These are phyloP conservation scores for Lathyrus oleraceus DNA, from an alignment of 306 rosid species.

Conservation along the genomic window DNA sequence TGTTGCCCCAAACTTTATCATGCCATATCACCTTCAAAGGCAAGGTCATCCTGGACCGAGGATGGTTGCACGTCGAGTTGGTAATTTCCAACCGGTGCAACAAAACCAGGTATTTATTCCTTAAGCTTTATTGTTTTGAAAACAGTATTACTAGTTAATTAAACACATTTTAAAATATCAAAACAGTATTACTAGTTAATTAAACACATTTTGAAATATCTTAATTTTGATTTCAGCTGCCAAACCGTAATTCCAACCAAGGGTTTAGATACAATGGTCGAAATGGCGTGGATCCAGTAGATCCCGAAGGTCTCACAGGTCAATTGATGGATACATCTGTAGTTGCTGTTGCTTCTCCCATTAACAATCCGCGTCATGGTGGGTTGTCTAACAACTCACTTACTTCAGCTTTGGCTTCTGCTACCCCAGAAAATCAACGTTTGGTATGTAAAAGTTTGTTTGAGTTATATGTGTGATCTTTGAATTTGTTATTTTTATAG, in stretches of 20 bases:
- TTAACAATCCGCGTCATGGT: slow-evolving; percentile 48
- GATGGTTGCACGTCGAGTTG: slow-evolving; percentile 55
- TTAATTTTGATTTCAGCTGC: slow-evolving; percentile 41
- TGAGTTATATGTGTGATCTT: no score
- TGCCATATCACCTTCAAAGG: slow-evolving; percentile 75
- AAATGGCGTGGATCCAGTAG: slow-evolving; percentile 56
- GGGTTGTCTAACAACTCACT: slow-evolving; percentile 49
- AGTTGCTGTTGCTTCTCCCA: slow-evolving; percentile 43
- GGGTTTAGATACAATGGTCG: slow-evolving; percentile 55
- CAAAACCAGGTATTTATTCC: slow-evolving; percentile 60
- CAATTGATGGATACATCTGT: slow-evolving; percentile 50
- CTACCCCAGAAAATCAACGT: slow-evolving; percentile 66
- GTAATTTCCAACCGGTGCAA: slow-evolving; percentile 55
- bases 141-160: not conserved
- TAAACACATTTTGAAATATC: not conserved
- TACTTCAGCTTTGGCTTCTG: slow-evolving; percentile 76
- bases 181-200: not conserved
- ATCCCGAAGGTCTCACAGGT: slow-evolving; percentile 50
- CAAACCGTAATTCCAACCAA: slow-evolving; percentile 62
- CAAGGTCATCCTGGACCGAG: slow-evolving; percentile 71
- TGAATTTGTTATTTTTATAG: not conserved
- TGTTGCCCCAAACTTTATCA: slow-evolving; percentile 62
- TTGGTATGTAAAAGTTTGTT: slow-evolving; percentile 44
- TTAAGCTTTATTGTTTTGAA: not conserved
- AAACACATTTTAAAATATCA: no score